Evolutionary conservation across 75 land plant species (phyloP), one percentile per base, ranked within the genome.

Genomic region (Pinus albicaulis): DNA sequence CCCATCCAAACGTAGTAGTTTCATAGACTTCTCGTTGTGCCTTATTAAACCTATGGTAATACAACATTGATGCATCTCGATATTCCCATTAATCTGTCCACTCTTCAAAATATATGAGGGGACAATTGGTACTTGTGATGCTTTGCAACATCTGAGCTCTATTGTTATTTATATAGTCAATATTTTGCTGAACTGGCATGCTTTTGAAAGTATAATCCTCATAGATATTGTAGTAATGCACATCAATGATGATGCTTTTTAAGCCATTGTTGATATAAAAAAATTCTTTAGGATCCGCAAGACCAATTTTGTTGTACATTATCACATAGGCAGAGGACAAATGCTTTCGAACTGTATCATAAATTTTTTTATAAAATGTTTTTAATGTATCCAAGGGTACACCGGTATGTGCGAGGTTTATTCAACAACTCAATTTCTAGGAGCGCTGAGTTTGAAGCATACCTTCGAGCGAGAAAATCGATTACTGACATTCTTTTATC

Each of bases 231-330:
- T n/a, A n/a, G n/a, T n/a, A n/a, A n/a, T n/a, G n/a, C n/a, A n/a
- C n/a, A n/a, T n/a, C n/a, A n/a, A n/a, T n/a, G n/a, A n/a, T n/a
- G n/a, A n/a, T n/a, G n/a, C n/a, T n/a, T n/a, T n/a, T n/a, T n/a
- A n/a, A n/a, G n/a, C n/a, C n/a, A n/a, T n/a, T n/a, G 31, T 69
- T 24, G 7, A 68, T 82, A 56, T 82, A 44, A 34, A 91, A 83
- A 31, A 91, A 83, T 63, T 91, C 91, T 28, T 78, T 41, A 17
- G 93, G 88, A 74, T 87, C 91, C 55, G 89, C 96, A 79, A 82
- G 86, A 63, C 96, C 93, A 55, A 93, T 87, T 62, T 86, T 85
- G 59, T 93, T 90, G 76, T 90, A 93, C 71, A 93, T 53, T 68
- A 93, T 85, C 0, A 93, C 95, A 83, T 86, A 93, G 19, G 88